Base-by-base conservation (phyloP, 371 early-diverging fungal genomes). In the Mortierella sp. region DNA sequence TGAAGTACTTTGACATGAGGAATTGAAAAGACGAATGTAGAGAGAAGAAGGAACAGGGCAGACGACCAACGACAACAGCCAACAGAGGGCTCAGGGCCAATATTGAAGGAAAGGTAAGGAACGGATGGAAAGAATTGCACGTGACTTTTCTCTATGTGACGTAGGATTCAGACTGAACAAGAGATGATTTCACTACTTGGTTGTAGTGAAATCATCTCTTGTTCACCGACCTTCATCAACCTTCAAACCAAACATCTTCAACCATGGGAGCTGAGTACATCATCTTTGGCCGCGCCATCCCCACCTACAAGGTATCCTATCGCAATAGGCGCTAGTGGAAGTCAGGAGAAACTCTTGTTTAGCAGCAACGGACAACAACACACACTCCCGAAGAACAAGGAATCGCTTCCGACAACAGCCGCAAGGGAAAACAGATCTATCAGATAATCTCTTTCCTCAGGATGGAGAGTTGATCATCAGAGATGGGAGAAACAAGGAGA, bases 251-350 rank as follows among this genome's bases (percentile, higher is more conserved):
- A 52, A 26, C 45, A 58, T 26, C 28, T 63, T 38, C 74, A 42
- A 83, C 52, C 77, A 83, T 83, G 84, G 84, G 84, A 70, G 84
- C 84, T 74, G 70, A 70, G 31, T 83, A 83, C 77, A 58, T 79
- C 42, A 65, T 83, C 84, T 83, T 83, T 80, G 84, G 84, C 71
- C 79, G 80, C 68, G 76, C 84, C 72, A 60, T 83, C 75, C 84
- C 84, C 72, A 80, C 84, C 71, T 83, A 83, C 77, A 70, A 83
- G 84, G 84, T 80, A 80, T 44, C 34, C n/a, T 21, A 7, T 31
- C 21, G 34, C 24, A 19, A 2, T 38, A 19, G 50, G 16, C 16
- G 50, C 50, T 16, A 50, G 50, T 11, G 34, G 24, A 24, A 5
- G 31, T 2, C 68, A 65, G 24, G 68, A 65, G 21, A 21, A 9